Percentiles rank a stretch among this genome's conserved stretches.
These are phyloP conservation scores for Fusarium veterinarium DNA, from an alignment of 2,329 filamentous ascomycete species.

Conservation along the genomic window DNA sequence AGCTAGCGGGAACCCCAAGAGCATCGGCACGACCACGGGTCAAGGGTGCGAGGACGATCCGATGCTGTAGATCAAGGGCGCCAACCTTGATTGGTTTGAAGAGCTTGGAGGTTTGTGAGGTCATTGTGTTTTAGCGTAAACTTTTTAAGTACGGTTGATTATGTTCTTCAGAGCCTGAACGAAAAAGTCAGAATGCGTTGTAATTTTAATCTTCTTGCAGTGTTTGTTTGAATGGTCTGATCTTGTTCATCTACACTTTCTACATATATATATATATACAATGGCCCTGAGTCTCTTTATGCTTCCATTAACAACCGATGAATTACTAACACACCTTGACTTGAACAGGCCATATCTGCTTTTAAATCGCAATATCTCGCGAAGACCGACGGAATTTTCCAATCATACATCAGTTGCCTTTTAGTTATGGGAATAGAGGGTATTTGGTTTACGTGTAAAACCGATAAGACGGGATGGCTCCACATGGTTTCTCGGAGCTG, in stretches of 20 bases:
- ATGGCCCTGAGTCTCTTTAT: neutral
- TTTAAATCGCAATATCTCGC: neutral
- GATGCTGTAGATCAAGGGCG: constrained; percentile 51
- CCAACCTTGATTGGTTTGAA: constrained; percentile 57
- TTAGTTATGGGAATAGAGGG: neutral
- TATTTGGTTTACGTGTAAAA: neutral
- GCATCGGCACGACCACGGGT: constrained; percentile 63
- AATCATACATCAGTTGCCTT: neutral
- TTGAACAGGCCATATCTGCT: neutral
- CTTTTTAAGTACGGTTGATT: too few species aligned
- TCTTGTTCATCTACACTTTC: neutral
- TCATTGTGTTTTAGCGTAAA: neutral
- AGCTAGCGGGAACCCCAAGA: constrained; percentile 34
- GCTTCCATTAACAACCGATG: neutral
- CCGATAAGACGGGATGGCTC: neutral
- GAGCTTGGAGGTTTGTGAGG: constrained; percentile 38
- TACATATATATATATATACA: neutral
- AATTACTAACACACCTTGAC: neutral
- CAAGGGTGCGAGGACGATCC: constrained; percentile 66
- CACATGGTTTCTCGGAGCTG: neutral
- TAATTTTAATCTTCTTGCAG: too few species aligned
- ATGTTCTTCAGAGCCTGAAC: too few species aligned
- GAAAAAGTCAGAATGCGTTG: too few species aligned
- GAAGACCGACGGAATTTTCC: neutral
- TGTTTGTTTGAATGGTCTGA: neutral